Conservation (phyloP, 2,329 filamentous ascomycete genomes). For the Calonectria pseudoreteaudii region DNA sequence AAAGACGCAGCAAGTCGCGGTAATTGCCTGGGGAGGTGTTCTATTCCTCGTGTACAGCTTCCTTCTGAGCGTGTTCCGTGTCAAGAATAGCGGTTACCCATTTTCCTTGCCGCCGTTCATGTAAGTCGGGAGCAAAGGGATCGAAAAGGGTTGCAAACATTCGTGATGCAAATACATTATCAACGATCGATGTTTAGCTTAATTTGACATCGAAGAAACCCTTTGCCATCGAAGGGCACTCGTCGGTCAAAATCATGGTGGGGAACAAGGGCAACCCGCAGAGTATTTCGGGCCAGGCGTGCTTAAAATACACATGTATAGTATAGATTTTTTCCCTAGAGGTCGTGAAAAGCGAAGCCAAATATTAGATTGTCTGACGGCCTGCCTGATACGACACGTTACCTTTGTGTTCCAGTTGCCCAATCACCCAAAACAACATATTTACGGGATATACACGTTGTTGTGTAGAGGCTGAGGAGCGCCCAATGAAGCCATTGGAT, state of each 20-base stretch:
- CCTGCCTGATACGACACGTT: neutral
- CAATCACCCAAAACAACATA: neutral
- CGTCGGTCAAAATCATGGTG: neutral
- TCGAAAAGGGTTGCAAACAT: neutral
- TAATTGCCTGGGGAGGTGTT: slow-evolving; percentile 82
- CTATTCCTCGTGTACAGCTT: slow-evolving; percentile 92
- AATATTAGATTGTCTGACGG: neutral
- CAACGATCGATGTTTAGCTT: neutral
- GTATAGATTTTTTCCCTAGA: neutral
- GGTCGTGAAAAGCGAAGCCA: neutral
- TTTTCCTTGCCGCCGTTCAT: slow-evolving; percentile 94
- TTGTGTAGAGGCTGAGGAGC: neutral
- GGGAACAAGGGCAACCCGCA: neutral
- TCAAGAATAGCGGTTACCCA: slow-evolving; percentile 95
- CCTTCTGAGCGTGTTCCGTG: slow-evolving; percentile 90
- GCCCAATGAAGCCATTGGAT: neutral
- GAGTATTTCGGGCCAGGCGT: neutral
- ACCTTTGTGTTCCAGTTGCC: neutral
- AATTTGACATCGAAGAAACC: too few relatives aligned
- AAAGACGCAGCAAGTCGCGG: slow-evolving; percentile 82
- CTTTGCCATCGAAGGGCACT: too few relatives aligned
- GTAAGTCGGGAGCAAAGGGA: slow-evolving; percentile 46
- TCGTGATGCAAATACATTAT: neutral
- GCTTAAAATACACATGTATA: slow-evolving; percentile 8
- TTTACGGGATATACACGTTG: neutral